Evolutionary conservation across 1,284 basidiomycete species (phyloP).

Genomic region (Boletus sp.): DNA sequence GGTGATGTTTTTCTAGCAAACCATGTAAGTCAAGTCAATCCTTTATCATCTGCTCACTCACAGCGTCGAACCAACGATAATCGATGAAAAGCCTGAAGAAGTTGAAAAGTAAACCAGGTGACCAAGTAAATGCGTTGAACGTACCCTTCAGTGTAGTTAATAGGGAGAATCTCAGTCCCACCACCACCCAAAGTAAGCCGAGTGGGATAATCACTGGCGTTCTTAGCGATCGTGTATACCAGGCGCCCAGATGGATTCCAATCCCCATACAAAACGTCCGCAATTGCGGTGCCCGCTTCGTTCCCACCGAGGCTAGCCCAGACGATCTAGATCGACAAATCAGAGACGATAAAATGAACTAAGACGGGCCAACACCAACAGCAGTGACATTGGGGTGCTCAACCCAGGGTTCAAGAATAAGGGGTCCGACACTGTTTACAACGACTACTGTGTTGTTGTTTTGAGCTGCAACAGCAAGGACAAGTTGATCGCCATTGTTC

Average conservation of each 20-base stretch:
- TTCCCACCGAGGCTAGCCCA: constrained; percentile 63
- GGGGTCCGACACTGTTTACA: constrained; percentile 56
- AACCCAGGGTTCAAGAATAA: constrained; percentile 56
- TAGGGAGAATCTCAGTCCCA: constrained; percentile 32
- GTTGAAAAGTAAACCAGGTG: constrained; percentile 19
- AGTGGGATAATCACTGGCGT: constrained; percentile 38
- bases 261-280: constrained; percentile 51
- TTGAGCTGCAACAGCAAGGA: constrained; percentile 39
- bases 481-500: constrained; percentile 55
- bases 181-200: constrained; percentile 37
- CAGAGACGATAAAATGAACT: constrained; percentile 1
- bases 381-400: constrained; percentile 58
- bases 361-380: constrained; percentile 18
- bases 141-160: constrained; percentile 47
- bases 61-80: constrained; percentile 56
- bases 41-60: constrained; percentile 18
- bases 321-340: constrained; percentile 35
- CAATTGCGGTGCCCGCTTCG: constrained; percentile 50
- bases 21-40: neutral
- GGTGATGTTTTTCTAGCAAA: constrained; percentile 44
- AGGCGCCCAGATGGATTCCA: constrained; percentile 60
- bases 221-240: constrained; percentile 63
- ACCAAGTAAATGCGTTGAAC: constrained; percentile 6
- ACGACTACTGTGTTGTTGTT: constrained; percentile 63
- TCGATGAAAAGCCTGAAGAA: constrained; percentile 52